phyloP scores from a whole-genome alignment of 176 grass and related monocot genomes.

The Cenchrus purpureus region DNA sequence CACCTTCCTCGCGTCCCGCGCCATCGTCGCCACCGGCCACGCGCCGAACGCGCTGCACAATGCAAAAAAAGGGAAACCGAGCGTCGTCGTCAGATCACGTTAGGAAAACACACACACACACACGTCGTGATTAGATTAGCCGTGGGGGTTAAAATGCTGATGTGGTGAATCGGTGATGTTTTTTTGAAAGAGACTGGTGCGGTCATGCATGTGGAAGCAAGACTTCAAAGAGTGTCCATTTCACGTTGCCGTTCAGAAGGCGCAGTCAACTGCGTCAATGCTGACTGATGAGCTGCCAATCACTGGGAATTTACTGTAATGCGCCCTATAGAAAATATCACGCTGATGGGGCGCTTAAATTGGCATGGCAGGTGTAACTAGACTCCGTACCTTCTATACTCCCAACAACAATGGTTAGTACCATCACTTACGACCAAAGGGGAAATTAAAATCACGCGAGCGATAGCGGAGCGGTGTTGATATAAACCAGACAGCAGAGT shows the following conservation, averaged over 20 bases:
- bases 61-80: background rate
- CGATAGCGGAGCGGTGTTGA: slow-evolving; percentile 6
- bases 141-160: background rate
- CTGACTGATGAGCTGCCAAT: background rate
- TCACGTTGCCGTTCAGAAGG: slow-evolving; percentile 9
- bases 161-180: no score
- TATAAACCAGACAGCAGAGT: background rate
- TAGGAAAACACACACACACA: background rate
- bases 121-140: background rate
- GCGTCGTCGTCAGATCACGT: background rate
- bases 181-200: background rate
- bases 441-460: background rate
- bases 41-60: slow-evolving; percentile 79
- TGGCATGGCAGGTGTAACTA: background rate
- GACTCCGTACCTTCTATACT: background rate
- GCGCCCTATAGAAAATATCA: background rate
- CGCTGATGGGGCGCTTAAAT: background rate
- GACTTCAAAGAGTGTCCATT: background rate
- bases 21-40: slow-evolving; percentile 87
- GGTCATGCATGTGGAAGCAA: background rate
- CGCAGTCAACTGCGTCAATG: background rate
- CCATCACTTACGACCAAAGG: background rate
- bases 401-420: background rate
- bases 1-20: slow-evolving; percentile 59
- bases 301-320: background rate